Base-by-base conservation (phyloP, 805 yeast species). In the Sungouiozyma ichnusensis region DNA sequence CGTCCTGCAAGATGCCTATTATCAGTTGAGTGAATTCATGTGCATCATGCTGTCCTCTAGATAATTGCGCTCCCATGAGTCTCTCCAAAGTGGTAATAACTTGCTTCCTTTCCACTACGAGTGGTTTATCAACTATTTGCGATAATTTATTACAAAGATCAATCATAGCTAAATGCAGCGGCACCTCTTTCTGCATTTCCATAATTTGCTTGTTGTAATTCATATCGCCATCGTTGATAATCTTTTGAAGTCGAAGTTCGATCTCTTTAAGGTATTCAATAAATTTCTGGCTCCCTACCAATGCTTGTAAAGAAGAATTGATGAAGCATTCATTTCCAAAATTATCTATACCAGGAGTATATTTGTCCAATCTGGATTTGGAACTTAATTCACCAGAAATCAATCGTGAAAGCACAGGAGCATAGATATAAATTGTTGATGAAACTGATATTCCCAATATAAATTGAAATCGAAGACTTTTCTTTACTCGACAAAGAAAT, bases 311-410 rank as follows among this genome's bases (percentile, higher is more conserved):
- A 1, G 88, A 79, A 6, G 94, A 76, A 55, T 92, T 90, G 46
- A 95, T 95, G 65, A 85, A 90, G 60, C 98, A 90, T 58, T 87
- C 96, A 49, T 85, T 85, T 45, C 88, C 74, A 48, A 79, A 69
- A 60, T 90, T 92, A 50, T 79, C 71, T 36, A 90, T 66, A 2
- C 97, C 97, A 0, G 92, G 85, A 9, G 95, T 81, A 53, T 76
- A 68, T 49, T 74, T 79, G 49, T 82, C 90, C 6, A 81, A 78
- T 55, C 92, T 66, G 42, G 71, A 73, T 7, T 39, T 19, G 3
- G 24, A 7, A 32, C 24, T 18, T 17, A 9, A 15, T 17, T 15
- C 19, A 15, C 44, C 43, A 9, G 50, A 44, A 43, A 51, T 48
- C 53, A 53, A 15, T 13, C 8, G 16, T 14, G 20, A 15, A 13